These are phyloP conservation scores for Simplicillium sp. DNA, from an alignment of 2,329 filamentous ascomycete genomes.

Conservation along the genomic window DNA sequence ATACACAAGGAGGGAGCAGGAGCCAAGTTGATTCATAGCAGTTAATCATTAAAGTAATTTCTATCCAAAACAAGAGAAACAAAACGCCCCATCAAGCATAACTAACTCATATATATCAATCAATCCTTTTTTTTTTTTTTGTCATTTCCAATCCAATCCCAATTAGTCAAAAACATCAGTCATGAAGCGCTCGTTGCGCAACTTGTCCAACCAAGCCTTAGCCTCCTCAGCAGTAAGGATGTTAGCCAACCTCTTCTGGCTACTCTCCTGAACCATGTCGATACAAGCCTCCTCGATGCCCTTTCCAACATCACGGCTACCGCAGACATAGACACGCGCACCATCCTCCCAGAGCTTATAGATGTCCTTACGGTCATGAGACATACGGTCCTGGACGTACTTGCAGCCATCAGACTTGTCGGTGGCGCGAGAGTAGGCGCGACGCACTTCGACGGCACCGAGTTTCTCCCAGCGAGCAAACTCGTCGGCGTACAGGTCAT, in stretches of 20 bases:
- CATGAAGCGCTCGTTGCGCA: slow-evolving; percentile 46
- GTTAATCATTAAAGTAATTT: too few species aligned
- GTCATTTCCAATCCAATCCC: too few species aligned
- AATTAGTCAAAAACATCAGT: slow-evolving; percentile 51
- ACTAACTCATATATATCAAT: neutral
- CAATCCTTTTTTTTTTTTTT: too few species aligned
- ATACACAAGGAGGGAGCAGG: too few species aligned
- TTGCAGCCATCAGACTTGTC: slow-evolving; percentile 35
- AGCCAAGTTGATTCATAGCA: too few species aligned
- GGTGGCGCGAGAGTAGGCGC: slow-evolving; percentile 38
- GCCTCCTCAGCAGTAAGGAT: slow-evolving; percentile 28
- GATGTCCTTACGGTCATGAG: slow-evolving; percentile 23
- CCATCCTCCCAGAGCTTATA: slow-evolving; percentile 28
- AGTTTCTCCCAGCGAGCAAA: slow-evolving; percentile 47
- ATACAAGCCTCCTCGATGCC: slow-evolving; percentile 32
- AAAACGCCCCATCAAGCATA: too few species aligned
- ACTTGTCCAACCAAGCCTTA: slow-evolving; percentile 36
- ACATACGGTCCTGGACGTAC: slow-evolving; percentile 37
- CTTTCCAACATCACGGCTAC: slow-evolving; percentile 41
- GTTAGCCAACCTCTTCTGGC: slow-evolving; percentile 17
- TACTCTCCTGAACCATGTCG: slow-evolving; percentile 22
- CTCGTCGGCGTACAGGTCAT: slow-evolving; percentile 52
- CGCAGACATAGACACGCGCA: slow-evolving; percentile 56
- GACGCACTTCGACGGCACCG: slow-evolving; percentile 51
- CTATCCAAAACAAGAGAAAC: too few species aligned